Percentiles rank a stretch among this genome's conserved stretches.
Evolutionary conservation across 768 basidiomycete genomes (phyloP).

Genomic region (Boletus sensibilis): DNA sequence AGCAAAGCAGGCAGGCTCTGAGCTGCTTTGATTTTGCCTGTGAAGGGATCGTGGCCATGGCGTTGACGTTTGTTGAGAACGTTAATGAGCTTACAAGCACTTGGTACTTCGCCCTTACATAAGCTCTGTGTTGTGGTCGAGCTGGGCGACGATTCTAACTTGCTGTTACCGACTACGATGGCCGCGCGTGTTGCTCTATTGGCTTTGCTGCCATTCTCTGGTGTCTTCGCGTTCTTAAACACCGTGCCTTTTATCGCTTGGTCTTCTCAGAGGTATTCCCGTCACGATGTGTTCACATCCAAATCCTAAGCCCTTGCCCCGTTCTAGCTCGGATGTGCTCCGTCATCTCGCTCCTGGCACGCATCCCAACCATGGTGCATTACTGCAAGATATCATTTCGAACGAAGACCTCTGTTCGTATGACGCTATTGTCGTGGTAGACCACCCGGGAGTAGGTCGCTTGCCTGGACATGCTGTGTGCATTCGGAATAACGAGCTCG

Average conservation of each 20-base stretch:
- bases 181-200: constrained; percentile 42
- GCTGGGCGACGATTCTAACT: not conserved
- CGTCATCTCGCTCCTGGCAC: constrained; percentile 38
- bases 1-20: constrained; percentile 92
- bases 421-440: constrained; percentile 64
- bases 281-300: not conserved
- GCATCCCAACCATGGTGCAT: constrained; percentile 30
- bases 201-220: constrained; percentile 41
- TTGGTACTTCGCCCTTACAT: constrained; percentile 17
- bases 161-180: constrained; percentile 36
- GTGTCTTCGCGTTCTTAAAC: constrained; percentile 55
- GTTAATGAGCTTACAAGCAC: too few species aligned
- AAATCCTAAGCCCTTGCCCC: not conserved
- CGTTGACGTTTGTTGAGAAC: not conserved
- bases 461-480: not conserved
- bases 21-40: constrained; percentile 70
- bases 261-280: constrained; percentile 61
- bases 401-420: constrained; percentile 54
- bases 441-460: constrained; percentile 68
- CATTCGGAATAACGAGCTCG: constrained; percentile 1
- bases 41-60: constrained; percentile 50
- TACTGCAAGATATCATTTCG: constrained; percentile 46
- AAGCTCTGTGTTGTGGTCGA: not conserved
- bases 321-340: constrained; percentile 48
- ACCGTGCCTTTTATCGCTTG: constrained; percentile 68